Percentiles rank a stretch among this genome's conserved stretches.
Conservation (phyloP, 257 asterid species). For the Mitragyna speciosa region DNA sequence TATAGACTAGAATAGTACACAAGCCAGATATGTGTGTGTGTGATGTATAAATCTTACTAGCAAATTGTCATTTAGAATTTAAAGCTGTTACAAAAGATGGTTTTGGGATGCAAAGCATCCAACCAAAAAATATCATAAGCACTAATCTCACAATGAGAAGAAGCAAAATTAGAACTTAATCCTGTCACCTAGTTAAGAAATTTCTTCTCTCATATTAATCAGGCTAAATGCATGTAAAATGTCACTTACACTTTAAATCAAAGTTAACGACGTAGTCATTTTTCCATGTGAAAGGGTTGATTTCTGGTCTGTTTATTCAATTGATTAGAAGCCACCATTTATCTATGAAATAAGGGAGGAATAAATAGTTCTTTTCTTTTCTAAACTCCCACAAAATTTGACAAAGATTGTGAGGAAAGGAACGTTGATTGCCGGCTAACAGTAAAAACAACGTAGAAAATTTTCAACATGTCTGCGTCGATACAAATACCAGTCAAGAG, state of each 20-base stretch:
- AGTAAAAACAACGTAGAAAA: conserved; percentile 1
- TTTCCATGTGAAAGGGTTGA: neutral
- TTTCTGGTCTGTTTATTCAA: neutral
- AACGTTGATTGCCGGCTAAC: conserved; percentile 15
- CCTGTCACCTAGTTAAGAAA: neutral
- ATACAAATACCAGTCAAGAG: conserved; percentile 10
- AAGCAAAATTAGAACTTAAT: neutral
- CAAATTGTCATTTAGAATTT: neutral
- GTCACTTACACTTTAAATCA: neutral
- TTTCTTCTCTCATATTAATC: neutral
- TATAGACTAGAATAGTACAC: neutral
- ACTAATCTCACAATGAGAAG: neutral
- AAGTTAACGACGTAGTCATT: neutral
- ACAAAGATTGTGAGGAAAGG: neutral
- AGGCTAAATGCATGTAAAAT: neutral
- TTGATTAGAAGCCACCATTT: neutral
- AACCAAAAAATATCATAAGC: neutral
- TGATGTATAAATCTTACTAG: too few species aligned
- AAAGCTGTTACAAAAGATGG: neutral
- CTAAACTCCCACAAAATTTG: neutral
- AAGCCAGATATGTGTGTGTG: neutral
- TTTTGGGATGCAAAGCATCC: neutral
- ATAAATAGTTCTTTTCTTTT: neutral
- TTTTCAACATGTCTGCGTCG: conserved; percentile 19
- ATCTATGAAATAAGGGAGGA: neutral